Base-by-base conservation (phyloP, 192 early-diverging fungal species). In the Geranomyces michiganensis region DNA sequence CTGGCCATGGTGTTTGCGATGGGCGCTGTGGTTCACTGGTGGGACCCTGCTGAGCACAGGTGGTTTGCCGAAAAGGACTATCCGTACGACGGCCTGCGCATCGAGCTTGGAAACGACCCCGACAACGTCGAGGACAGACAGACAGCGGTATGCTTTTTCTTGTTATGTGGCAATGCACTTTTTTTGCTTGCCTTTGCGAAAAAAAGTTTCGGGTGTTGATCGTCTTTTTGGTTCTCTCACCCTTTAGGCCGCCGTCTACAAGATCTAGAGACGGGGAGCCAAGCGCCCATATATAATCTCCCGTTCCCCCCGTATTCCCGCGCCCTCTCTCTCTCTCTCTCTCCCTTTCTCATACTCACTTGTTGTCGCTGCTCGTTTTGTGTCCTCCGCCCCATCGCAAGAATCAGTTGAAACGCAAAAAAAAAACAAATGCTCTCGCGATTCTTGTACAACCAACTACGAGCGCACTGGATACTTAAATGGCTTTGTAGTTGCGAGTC, bases 31-130 rank as follows among this genome's bases (percentile, higher is more conserved):
- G 71, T 85, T 31, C 48, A 64, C 47, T 55, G 62, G 32, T 85
- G 78, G 78, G 75, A 81, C 70, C 79, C 81, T 14, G 51, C 30
- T 26, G 47, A 80, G 60, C 79, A 78, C 58, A 29, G 63, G 56
- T 74, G 62, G 67, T 77, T 72, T 63, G 81, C 84, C 41, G 73
- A 74, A 21, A 81, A 78, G 65, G 80, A 81, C 41, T 86, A 76
- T 47, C 84, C 84, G 24, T 79, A 62, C 58, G 71, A 86, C 70
- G 82, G 82, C 19, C 67, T 86, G 30, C 76, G 82, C 6, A 69
- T 86, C 31, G 80, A 80, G 62, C 65, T 86, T 0, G 84, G 84
- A 49, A 80, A 76, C n/a, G 84, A 86, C 61, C 84, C 84, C n/a
- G 59, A 78, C 29, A 65, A 85, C 56, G 58, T 61, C 53, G 59